Evolutionary conservation across 345 rosid genomes (phyloP).

Genomic region (Fremontodendron californicum): DNA sequence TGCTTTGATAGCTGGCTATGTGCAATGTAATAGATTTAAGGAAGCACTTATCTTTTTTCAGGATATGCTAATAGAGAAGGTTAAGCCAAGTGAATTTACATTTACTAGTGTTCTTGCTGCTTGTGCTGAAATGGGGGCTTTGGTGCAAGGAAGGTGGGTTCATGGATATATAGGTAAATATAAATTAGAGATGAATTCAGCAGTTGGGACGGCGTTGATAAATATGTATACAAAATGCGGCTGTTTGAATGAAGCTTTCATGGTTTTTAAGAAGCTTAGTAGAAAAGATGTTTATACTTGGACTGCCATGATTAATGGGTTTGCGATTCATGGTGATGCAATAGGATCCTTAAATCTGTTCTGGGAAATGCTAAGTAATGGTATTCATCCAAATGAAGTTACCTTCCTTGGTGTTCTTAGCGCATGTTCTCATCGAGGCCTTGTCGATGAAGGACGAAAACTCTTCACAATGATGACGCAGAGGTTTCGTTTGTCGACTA

Average conservation of each 20-base stretch:
- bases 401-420: constrained; percentile 44
- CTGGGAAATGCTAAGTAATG: constrained; percentile 31
- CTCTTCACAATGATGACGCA: constrained; percentile 34
- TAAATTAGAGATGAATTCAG: constrained; percentile 20
- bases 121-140: constrained; percentile 30
- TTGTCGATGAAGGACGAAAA: constrained; percentile 38
- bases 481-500: constrained; percentile 26
- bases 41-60: constrained; percentile 30
- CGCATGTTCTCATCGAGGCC: constrained; percentile 47
- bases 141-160: constrained; percentile 30
- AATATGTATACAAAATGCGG: constrained; percentile 38
- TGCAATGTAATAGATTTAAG: constrained; percentile 22
- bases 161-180: constrained; percentile 18
- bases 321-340: constrained; percentile 45
- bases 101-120: constrained; percentile 31
- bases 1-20: constrained; percentile 34
- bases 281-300: constrained; percentile 32
- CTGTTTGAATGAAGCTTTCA: constrained; percentile 26
- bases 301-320: constrained; percentile 49
- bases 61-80: constrained; percentile 25
- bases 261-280: constrained; percentile 22
- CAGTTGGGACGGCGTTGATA: constrained; percentile 26
- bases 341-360: constrained; percentile 33
- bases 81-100: constrained; percentile 25
- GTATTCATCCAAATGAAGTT: constrained; percentile 36